A percentile compares a stretch with the other conserved stretches of the same genome.
phyloP scores from a whole-genome alignment of 441 rosid genomes.

The Gossypium schwendimanii region DNA sequence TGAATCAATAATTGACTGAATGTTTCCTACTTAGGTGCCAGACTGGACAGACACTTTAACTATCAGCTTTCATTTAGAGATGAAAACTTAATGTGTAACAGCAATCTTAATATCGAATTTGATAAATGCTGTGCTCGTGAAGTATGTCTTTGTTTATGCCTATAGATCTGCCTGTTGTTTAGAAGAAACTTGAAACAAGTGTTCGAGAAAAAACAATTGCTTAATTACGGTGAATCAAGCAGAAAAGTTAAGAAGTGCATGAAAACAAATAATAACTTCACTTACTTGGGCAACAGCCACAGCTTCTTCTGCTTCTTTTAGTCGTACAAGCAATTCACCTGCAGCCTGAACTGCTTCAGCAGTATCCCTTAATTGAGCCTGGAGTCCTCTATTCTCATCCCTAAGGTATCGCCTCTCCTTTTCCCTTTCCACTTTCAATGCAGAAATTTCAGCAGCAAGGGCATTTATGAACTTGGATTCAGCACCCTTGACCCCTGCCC shows the following conservation, averaged over 20 bases:
- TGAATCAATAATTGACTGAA: not conserved
- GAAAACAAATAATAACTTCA: not conserved
- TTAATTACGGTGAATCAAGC: not conserved
- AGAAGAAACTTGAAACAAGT: not conserved
- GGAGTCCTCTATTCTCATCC: constrained; percentile 86
- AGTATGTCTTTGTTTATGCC: not conserved
- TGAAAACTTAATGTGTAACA: not conserved
- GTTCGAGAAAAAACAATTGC: not conserved
- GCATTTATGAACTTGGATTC: constrained; percentile 91
- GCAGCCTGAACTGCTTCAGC: constrained; percentile 99
- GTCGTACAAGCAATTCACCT: constrained; percentile 86
- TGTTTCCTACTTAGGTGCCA: not conserved
- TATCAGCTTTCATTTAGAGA: not conserved
- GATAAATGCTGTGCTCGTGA: not conserved
- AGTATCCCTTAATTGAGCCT: constrained; percentile 83
- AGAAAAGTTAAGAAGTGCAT: not conserved
- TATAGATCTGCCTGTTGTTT: not conserved
- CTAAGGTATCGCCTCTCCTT: constrained; percentile 75
- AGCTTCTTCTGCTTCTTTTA: constrained; percentile 93
- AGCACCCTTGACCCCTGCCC: constrained; percentile 88
- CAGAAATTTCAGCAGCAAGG: constrained; percentile 88
- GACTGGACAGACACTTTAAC: not conserved
- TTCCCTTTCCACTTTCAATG: constrained; percentile 74
- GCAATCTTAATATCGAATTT: not conserved
- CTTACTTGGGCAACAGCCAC: constrained; percentile 62